phyloP scores from a whole-genome alignment of 129 eudicot genomes.

The Saussurea involucrata region DNA sequence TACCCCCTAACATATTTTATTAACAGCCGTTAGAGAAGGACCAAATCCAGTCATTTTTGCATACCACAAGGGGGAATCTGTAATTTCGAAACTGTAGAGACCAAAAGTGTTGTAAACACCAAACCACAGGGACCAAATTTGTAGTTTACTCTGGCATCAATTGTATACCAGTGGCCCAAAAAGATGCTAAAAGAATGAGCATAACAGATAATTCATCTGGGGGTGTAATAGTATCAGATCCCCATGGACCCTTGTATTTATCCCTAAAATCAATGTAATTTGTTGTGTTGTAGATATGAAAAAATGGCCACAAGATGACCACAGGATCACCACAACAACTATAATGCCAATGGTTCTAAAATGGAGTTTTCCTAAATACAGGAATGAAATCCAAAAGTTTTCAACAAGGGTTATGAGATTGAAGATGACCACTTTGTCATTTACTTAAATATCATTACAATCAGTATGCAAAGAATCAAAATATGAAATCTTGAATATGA shows the following conservation, averaged over 20 bases:
- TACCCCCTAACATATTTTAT: too few relatives aligned
- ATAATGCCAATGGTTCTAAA: neutral
- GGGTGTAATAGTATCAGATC: neutral
- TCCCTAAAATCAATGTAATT: neutral
- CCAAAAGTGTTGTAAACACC: too few relatives aligned
- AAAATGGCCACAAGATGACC: neutral
- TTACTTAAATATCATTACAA: neutral
- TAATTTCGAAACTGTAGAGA: too few relatives aligned
- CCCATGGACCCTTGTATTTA: neutral
- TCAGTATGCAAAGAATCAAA: neutral
- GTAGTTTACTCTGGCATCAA: neutral
- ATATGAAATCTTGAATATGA: neutral
- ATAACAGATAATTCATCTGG: neutral
- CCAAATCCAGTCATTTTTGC: too few relatives aligned
- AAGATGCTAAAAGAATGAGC: neutral
- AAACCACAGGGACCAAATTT: neutral
- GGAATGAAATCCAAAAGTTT: neutral
- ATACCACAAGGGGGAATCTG: too few relatives aligned
- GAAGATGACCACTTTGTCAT: conserved; percentile 7
- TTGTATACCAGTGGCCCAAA: neutral
- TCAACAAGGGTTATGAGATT: neutral
- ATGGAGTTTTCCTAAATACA: neutral
- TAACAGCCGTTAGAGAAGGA: too few relatives aligned
- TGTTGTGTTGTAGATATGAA: neutral
- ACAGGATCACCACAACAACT: neutral